phyloP scores from a whole-genome alignment of 163 green algal species.

The Chloromonas sp. region DNA sequence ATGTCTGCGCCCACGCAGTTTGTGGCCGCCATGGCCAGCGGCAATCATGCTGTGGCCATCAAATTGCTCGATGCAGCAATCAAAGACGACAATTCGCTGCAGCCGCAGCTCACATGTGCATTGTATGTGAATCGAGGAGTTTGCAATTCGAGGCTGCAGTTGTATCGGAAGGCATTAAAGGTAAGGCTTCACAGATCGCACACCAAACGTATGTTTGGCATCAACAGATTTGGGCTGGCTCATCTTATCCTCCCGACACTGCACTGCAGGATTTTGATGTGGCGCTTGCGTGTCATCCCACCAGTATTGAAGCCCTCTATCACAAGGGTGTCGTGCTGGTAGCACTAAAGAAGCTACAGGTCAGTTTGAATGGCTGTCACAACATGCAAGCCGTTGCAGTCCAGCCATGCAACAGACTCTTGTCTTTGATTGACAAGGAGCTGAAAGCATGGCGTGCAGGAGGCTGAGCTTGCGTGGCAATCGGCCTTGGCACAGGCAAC shows the following conservation, averaged over 20 bases:
- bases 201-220: no score
- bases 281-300: neutral
- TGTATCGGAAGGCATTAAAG: neutral
- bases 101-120: neutral
- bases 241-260: no score
- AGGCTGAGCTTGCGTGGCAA: neutral
- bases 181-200: neutral
- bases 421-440: no score
- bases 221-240: no score
- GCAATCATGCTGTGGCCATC: neutral
- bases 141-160: neutral
- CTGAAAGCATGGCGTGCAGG: neutral
- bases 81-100: neutral
- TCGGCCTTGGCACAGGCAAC: neutral
- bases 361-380: neutral
- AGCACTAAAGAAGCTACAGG: neutral
- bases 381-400: no score
- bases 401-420: no score
- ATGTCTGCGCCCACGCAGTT: neutral
- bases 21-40: neutral
- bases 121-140: neutral
- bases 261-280: neutral
- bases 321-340: slow-evolving; percentile 1
- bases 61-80: neutral
- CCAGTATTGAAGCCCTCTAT: neutral